Conservation (phyloP, 1,139 yeast species). For the Chernovozyma aurita region DNA sequence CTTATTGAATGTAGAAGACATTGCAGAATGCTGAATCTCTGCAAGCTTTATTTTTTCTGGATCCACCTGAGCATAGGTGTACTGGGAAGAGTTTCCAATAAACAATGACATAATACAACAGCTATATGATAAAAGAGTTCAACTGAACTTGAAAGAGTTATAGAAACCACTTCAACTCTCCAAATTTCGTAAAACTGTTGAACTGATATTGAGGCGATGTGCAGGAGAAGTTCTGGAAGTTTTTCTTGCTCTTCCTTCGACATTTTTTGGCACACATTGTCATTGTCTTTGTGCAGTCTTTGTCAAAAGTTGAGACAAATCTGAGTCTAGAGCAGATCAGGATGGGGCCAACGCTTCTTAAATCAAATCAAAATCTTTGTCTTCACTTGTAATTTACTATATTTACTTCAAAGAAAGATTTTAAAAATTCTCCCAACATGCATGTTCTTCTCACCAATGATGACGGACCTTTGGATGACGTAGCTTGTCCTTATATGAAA, state of each 20-base stretch:
- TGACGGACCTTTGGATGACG: conserved; percentile 87
- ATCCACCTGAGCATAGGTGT: conserved; percentile 46
- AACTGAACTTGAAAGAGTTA: neutral
- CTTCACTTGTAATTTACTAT: too few species aligned
- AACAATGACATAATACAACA: conserved; percentile 67
- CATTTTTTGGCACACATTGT: too few species aligned
- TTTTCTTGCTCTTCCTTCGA: too few species aligned
- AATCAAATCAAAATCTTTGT: too few species aligned
- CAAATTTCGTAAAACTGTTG: neutral
- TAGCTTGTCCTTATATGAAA: conserved; percentile 82
- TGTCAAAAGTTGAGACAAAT: too few species aligned
- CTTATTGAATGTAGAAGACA: conserved; percentile 60
- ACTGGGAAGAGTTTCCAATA: conserved; percentile 44
- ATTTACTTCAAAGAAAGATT: too few species aligned
- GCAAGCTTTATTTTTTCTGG: conserved; percentile 69
- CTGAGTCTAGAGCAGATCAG: too few species aligned
- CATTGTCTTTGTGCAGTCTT: too few species aligned
- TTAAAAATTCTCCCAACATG: too few species aligned
- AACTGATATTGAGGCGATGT: neutral
- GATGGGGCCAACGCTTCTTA: too few species aligned
- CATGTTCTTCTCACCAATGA: conserved; percentile 72
- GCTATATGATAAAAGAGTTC: too few species aligned
- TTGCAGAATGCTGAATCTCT: conserved; percentile 69
- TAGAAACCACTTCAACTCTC: too few species aligned
- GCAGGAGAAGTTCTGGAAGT: neutral